Evolutionary conservation across 768 basidiomycete genomes (phyloP).

Genomic region (Bullera alba): DNA sequence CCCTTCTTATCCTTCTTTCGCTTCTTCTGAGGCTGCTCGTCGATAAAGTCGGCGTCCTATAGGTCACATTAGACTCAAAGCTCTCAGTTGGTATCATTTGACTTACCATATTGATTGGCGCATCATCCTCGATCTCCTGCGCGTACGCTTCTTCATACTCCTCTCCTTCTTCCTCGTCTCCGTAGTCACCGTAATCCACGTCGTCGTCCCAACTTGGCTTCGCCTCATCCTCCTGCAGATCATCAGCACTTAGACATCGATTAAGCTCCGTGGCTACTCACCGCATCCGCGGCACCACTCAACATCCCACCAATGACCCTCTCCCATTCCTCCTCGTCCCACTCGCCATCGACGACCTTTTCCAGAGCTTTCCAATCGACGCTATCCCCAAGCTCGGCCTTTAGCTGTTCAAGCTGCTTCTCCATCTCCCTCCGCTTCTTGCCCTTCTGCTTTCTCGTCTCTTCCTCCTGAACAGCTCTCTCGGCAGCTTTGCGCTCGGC

Average conservation of each 20-base stretch:
- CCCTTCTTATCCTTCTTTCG: slow-evolving; percentile 3
- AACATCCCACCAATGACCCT: slow-evolving; percentile 72
- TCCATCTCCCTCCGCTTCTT: slow-evolving; percentile 55
- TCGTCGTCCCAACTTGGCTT: slow-evolving; percentile 93
- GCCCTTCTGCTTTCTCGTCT: slow-evolving; percentile 64
- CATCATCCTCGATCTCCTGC: slow-evolving; percentile 55
- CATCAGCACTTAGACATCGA: slow-evolving; percentile 3
- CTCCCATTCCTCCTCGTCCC: slow-evolving; percentile 82
- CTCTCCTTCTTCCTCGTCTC: slow-evolving; percentile 60
- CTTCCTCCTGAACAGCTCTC: slow-evolving; percentile 53
- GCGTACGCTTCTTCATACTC: slow-evolving; percentile 50
- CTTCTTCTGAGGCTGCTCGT: slow-evolving; percentile 33
- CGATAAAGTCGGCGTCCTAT: slow-evolving; percentile 44
- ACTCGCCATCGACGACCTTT: slow-evolving; percentile 78
- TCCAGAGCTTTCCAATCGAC: slow-evolving; percentile 54
- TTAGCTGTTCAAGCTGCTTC: slow-evolving; percentile 70
- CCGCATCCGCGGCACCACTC: slow-evolving; percentile 49
- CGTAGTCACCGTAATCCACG: slow-evolving; percentile 62
- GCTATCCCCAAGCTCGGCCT: slow-evolving; percentile 60
- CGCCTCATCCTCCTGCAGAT: slow-evolving; percentile 48
- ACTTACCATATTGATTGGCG: slow-evolving; percentile 42
- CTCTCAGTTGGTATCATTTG: neutral
- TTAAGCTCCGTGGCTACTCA: slow-evolving; percentile 8
- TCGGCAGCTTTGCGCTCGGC: slow-evolving; percentile 59
- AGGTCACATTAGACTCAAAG: neutral